Evolutionary conservation across 2,329 filamentous ascomycete species (phyloP), one percentile per base, ranked within the genome.

Genomic region (Calycina herbarum): DNA sequence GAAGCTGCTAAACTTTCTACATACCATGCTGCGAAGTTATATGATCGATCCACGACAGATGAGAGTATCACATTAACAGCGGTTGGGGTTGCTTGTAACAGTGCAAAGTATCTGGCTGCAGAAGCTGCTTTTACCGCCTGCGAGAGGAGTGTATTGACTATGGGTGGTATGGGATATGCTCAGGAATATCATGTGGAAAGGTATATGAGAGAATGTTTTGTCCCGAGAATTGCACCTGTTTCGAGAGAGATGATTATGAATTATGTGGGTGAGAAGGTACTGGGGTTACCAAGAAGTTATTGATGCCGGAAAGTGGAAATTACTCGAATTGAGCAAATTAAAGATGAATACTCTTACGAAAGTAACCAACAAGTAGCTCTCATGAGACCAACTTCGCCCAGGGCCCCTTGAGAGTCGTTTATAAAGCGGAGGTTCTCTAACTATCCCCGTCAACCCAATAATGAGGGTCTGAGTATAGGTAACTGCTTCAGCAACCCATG

Each of bases 221-320:
- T 90, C 48, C 87, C 87, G 2, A 77, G 88, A 10, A 86, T 90
- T 62, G 86, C 87, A 10, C 87, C 87, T 0, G 82, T 90, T 0
- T 88, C 85, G 64, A 76, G 87, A 68, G 90, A 92, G 78, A 92
- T 92, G 90, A 90, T 92, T 62, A 79, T 91, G 80, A 92, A 92
- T 70, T 92, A 87, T 74, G 83, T 92, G 13, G 82, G 84, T 2
- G 89, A 92, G 75, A 90, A 86, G 78, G 89, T 86, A 0, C 76
- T 92, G n/a, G 78, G 82, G 3, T 72, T 92, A 31, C 90, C 89
- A 0, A 80, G 86, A 66, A 92, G 88, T 72, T 93, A 92, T 69
- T 91, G 57, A 69, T 24, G 35, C 13, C 8, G 8, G 35, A 5
- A 38, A 13, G 13, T 38, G 35, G 8, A 38, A 31, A 17, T 6